A percentile compares a stretch with the other conserved stretches of the same genome.
phyloP scores from a whole-genome alignment of 495 filamentous ascomycete genomes.

The Penicillium argentinense region DNA sequence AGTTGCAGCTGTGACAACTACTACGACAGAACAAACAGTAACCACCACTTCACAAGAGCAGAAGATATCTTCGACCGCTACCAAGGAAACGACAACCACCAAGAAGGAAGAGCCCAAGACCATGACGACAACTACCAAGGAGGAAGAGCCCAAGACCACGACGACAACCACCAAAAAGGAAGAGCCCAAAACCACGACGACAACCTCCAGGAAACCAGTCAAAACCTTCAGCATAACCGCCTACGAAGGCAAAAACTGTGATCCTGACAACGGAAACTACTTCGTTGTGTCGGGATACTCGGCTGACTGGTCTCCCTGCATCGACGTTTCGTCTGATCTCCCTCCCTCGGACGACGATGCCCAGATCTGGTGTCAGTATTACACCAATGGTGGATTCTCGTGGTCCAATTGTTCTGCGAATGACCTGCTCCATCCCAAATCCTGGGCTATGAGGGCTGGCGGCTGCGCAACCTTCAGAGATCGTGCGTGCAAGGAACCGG shows the following conservation, averaged over 20 bases:
- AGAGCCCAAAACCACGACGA: background rate
- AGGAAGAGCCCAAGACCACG: background rate
- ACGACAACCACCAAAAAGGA: background rate
- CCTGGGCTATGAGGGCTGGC: background rate
- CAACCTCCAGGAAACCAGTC: too few species aligned
- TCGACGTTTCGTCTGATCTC: background rate
- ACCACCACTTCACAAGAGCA: too few species aligned
- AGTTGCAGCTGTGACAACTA: background rate
- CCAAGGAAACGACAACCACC: background rate
- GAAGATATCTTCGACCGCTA: too few species aligned
- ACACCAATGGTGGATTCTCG: constrained; percentile 3
- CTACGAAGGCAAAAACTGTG: background rate
- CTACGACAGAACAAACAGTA: background rate
- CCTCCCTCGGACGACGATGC: background rate
- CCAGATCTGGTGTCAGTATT: constrained; percentile 2
- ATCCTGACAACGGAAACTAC: background rate
- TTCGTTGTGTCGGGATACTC: background rate
- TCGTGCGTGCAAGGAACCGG: too few species aligned
- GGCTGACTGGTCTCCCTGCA: background rate
- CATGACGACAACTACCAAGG: background rate
- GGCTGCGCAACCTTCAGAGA: background rate
- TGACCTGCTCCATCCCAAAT: background rate
- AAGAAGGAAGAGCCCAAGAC: background rate
- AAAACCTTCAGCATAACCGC: constrained; percentile 4
- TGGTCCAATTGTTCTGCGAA: background rate